Evolutionary conservation across 192 early-diverging fungal genomes (phyloP), one percentile per base, ranked within the genome.

Genomic region (Helicostylum pulchrum): DNA sequence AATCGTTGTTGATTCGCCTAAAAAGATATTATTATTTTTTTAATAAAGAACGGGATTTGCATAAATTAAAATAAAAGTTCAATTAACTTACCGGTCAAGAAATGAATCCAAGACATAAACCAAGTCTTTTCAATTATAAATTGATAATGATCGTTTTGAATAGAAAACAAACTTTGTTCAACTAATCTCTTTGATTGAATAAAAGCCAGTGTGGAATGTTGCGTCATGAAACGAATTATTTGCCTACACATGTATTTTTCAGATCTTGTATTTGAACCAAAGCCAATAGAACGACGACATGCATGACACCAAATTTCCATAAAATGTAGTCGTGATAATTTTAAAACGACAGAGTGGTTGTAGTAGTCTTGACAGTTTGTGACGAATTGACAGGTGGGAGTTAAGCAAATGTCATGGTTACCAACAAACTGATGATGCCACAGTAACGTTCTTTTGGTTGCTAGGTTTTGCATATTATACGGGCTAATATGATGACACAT

Each of bases 291-390:
- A 36, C 39, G 7, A 26, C 4, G 42, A 23, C 57, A 59, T 43
- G 57, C 10, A 43, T 45, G 43, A 30, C 57, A 59, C 57, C 57
- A 59, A 15, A 59, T 10, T 15, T 59, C 57, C 57, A 59, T 59
- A 12, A 59, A 59, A 30, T 59, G n/a, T 14, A 59, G 7, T 14
- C 32, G 7, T 23, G 57, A 59, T 59, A 59, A 8, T 12, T 59
- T 59, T 14, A 59, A 11, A 45, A 44, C 43, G 10, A 59, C 12
- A 23, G 32, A 20, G 14, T 59, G 57, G 12, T 34, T 32, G 5
- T 30, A 36, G 2, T 21, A 7, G 14, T 45, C 7, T 20, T 11
- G 17, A 59, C 57, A 31, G 2, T 32, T 43, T 9, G 17, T 36
- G 14, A 58, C 11, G 14, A 43, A 58, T 12, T 11, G 11, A 58